Base-by-base conservation (phyloP, 192 early-diverging fungal species). In the Backusella tarrabulga region DNA sequence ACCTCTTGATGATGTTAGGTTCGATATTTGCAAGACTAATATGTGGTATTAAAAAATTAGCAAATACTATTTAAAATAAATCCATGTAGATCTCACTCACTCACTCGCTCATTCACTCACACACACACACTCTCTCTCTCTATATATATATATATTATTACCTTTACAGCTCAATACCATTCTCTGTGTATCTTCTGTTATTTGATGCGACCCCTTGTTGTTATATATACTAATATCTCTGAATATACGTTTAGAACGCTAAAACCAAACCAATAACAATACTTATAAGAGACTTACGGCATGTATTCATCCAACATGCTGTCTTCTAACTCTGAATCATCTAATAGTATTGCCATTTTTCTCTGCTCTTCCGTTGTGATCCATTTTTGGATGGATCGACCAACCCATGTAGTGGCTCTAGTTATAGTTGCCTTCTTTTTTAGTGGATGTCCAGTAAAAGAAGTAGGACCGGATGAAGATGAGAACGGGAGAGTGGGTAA, bases 351-450 rank as follows among this genome's bases (percentile, higher is more conserved):
- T 38, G 68, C 68, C n/a, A 70, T 38, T 41, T 70, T 70, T n/a
- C 68, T 70, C n/a, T 38, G 34, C 29, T 70, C 68, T 38, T 70
- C 68, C 12, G 34, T 70, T 38, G 68, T 38, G 9, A 70, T 23
- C 68, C 36, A 70, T 38, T 38, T 35, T 70, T 70, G 68, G 41
- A 70, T 70, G 21, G 68, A 70, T 11, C 38, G 19, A 23, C 68
- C 68, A 21, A 70, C 68, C 68, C 68, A 70, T n/a, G 68, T 70
- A 41, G 68, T 70, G 11, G 68, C 68, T 38, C 68, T 36, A 12
- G 68, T 70, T 11, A 70, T 41, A 41, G 35, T 70, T 2, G n/a
- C 35, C 36, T 70, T 70, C 19, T 41, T 38, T 38, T 36, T 38
- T n/a, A 70, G 23, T 70, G 35, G n/a, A 14, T 40, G 12, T 17